Evolutionary conservation across 176 grass and related monocot species (phyloP), one percentile per base, ranked within the genome.

Genomic region (Musa acuminata): DNA sequence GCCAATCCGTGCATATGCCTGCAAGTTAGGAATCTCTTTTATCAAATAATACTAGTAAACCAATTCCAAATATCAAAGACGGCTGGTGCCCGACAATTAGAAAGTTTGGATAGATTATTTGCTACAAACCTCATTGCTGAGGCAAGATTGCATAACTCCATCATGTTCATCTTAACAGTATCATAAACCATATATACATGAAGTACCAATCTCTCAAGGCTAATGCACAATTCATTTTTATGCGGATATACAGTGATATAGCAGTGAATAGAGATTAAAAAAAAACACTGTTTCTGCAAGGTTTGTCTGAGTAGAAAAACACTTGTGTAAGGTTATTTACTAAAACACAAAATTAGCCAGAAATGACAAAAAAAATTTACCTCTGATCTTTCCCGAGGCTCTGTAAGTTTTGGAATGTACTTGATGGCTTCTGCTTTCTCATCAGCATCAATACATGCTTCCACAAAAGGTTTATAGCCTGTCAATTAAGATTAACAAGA

Each of bases 401-500:
- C 86, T 51, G 78, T 71, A 72, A 94, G 68, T 75, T 91, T 94
- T 17, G 84, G 80, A 70, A 94, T 91, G 84, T 99, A 91, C 76
- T 99, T 99, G 54, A 86, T 35, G 73, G 95, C 95, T 85, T 99
- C 88, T 55, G 78, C 75, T 84, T 94, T 91, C 82, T 99, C 64
- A 81, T 84, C 88, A 74, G 91, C 95, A 67, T 99, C 95, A 87
- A 99, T 99, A 26, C 95, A 99, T 82, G 90, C 91, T 89, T 99
- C 91, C 78, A 91, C 91, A 53, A 94, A 99, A 66, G 95, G 95
- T 85, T 91, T 99, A 80, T 84, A 94, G 27, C 95, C 88, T 99
- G 77, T 48, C 70, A 62, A 72, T 79, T 48, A 49, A 79, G 76
- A 58, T 64, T 72, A 71, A 62, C 2, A 52, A 21, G 13, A 52